phyloP scores from a whole-genome alignment of 1,139 yeast genomes.

The Eremothecium cymbalariae region DNA sequence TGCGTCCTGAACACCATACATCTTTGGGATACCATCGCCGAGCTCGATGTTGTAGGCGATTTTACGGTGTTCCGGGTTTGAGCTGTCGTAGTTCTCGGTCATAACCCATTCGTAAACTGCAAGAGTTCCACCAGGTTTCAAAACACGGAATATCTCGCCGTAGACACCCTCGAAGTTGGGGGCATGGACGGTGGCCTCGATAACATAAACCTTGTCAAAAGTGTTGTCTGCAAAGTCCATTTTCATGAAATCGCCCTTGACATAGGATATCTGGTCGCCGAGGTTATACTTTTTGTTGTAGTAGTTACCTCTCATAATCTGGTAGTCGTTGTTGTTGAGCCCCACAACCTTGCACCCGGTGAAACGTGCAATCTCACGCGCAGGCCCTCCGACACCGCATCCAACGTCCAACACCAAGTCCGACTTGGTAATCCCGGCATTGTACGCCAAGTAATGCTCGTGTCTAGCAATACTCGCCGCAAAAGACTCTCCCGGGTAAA shows the following conservation, averaged over 20 bases:
- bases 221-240: constrained; percentile 89
- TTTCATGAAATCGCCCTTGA: constrained; percentile 98
- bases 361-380: constrained; percentile 89
- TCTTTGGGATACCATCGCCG: constrained; percentile 98
- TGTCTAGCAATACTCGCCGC: constrained; percentile 94
- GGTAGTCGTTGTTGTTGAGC: constrained; percentile 93
- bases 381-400: constrained; percentile 99
- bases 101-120: constrained; percentile 99
- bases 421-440: constrained; percentile 68
- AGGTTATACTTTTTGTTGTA: constrained; percentile 63
- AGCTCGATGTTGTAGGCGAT: constrained; percentile 95
- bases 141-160: constrained; percentile 85
- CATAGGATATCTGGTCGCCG: constrained; percentile 69
- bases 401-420: constrained; percentile 96
- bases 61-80: constrained; percentile 81
- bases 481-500: constrained; percentile 89
- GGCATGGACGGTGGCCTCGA: constrained; percentile 98
- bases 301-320: constrained; percentile 82
- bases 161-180: constrained; percentile 96
- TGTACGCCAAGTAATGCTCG: constrained; percentile 87
- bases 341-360: constrained; percentile 85
- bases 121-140: constrained; percentile 95
- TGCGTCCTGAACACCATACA: constrained; percentile 82
- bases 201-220: constrained; percentile 96
- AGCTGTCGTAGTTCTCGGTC: constrained; percentile 89